Evolutionary conservation across 441 rosid species (phyloP).

Genomic region (Bruguiera hainesii): DNA sequence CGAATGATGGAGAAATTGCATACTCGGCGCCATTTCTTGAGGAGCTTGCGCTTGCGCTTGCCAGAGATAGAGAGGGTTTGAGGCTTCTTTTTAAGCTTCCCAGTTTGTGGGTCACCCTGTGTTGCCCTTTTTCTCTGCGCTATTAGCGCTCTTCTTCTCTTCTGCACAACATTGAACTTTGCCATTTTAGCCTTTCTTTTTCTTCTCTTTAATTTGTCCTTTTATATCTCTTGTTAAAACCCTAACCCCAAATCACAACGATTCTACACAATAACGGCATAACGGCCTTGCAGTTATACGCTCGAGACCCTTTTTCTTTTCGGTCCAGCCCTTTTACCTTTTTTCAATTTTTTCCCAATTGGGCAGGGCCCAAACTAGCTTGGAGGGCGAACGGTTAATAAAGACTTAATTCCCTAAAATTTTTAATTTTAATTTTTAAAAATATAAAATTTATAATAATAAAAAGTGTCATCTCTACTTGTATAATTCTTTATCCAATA

Average conservation of each 20-base stretch:
- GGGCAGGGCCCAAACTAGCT: no score
- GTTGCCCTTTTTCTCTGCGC: slow-evolving; percentile 49
- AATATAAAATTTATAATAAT: no score
- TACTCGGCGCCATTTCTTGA: slow-evolving; percentile 70
- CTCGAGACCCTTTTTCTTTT: no score
- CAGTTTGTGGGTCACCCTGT: slow-evolving; percentile 64
- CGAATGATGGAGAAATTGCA: neutral
- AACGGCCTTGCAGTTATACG: no score
- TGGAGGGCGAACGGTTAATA: no score
- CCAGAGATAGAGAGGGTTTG: slow-evolving; percentile 55
- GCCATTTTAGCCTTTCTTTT: slow-evolving; percentile 43
- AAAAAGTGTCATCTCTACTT: no score
- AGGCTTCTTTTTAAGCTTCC: slow-evolving; percentile 48
- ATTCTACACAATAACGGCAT: neutral
- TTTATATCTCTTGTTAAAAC: slow-evolving; percentile 5
- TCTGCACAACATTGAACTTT: slow-evolving; percentile 72
- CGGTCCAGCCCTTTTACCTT: no score
- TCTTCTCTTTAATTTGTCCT: neutral
- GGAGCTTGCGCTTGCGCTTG: slow-evolving; percentile 73
- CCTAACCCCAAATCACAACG: slow-evolving; percentile 14
- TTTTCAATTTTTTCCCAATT: no score
- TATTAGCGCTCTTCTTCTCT: slow-evolving; percentile 57
- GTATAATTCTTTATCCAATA: no score
- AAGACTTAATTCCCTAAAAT: no score
- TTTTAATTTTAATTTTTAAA: no score